These are phyloP conservation scores for Triticum timopheevii DNA, from an alignment of 176 grass and related monocot genomes.

Conservation along the genomic window DNA sequence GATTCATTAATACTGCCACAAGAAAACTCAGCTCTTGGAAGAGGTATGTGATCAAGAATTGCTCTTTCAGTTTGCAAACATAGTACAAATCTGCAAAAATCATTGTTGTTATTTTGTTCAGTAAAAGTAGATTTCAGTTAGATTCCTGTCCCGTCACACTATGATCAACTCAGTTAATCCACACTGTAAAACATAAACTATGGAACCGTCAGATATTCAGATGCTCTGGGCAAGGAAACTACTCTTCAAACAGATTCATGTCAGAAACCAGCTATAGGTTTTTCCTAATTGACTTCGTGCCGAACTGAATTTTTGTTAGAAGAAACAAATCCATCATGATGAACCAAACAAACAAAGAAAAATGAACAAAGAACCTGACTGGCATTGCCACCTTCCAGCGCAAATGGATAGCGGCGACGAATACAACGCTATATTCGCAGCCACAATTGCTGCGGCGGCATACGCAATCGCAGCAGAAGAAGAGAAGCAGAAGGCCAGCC, in stretches of 20 bases:
- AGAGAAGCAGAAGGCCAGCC: constrained; percentile 41
- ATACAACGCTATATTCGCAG: constrained; percentile 38
- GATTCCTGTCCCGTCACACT: not conserved
- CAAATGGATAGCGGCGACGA: constrained; percentile 42
- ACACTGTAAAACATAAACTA: not conserved
- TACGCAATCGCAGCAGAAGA: constrained; percentile 60
- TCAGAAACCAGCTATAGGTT: not conserved
- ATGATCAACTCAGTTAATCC: constrained; percentile 2
- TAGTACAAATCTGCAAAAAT: not conserved
- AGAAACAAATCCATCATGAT: not conserved
- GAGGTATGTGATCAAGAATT: constrained; percentile 30
- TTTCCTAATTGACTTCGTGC: not conserved
- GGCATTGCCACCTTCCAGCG: constrained; percentile 13
- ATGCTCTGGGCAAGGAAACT: not conserved
- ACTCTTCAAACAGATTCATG: not conserved
- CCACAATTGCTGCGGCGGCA: constrained; percentile 65
- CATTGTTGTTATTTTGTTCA: not conserved
- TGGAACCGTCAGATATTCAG: not conserved
- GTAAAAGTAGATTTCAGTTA: not conserved
- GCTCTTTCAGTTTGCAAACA: not conserved
- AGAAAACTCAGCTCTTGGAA: constrained; percentile 29
- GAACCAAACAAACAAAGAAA: not conserved
- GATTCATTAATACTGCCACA: not conserved
- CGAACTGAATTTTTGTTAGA: not conserved
- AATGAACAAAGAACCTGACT: not conserved